A percentile compares a stretch with the other conserved stretches of the same genome.
phyloP scores from a whole-genome alignment of 1,284 basidiomycete species.

The Apiotrichum sp. region DNA sequence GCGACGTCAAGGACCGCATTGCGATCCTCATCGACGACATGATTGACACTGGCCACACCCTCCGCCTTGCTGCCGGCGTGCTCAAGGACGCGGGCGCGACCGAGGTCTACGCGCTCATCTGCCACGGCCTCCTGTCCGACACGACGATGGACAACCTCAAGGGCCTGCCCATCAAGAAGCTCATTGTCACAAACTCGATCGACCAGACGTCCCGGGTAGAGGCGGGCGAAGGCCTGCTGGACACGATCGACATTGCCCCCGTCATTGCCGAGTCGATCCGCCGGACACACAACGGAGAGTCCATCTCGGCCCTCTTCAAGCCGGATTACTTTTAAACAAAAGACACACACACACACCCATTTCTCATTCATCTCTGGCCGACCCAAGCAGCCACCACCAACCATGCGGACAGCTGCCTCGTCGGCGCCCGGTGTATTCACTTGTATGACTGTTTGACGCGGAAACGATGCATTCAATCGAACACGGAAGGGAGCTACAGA shows the following conservation, averaged over 20 bases:
- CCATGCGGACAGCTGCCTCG: background rate
- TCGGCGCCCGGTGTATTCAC: slow-evolving; percentile 4
- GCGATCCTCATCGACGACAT: slow-evolving; percentile 97
- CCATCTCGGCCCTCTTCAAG: slow-evolving; percentile 42
- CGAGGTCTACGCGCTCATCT: slow-evolving; percentile 81
- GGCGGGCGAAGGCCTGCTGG: slow-evolving; percentile 48
- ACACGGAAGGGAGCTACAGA: too few species aligned
- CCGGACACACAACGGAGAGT: slow-evolving; percentile 82
- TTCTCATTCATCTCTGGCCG: background rate
- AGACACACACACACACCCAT: background rate
- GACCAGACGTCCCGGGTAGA: slow-evolving; percentile 56
- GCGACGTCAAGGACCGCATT: slow-evolving; percentile 90
- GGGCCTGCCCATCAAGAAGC: slow-evolving; percentile 71
- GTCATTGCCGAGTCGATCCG: slow-evolving; percentile 94
- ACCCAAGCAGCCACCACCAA: background rate
- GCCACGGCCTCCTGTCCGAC: slow-evolving; percentile 86
- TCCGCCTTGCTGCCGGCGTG: slow-evolving; percentile 76
- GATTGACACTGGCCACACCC: slow-evolving; percentile 90
- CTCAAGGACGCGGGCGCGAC: slow-evolving; percentile 82
- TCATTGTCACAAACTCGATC: slow-evolving; percentile 82
- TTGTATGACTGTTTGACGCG: slow-evolving; percentile 12
- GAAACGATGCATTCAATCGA: slow-evolving; percentile 10
- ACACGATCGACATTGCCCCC: slow-evolving; percentile 73
- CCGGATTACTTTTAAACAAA: slow-evolving; percentile 25
- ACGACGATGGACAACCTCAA: slow-evolving; percentile 70